Base-by-base conservation (phyloP, 163 green algal species). In the Chloromonas sp. region DNA sequence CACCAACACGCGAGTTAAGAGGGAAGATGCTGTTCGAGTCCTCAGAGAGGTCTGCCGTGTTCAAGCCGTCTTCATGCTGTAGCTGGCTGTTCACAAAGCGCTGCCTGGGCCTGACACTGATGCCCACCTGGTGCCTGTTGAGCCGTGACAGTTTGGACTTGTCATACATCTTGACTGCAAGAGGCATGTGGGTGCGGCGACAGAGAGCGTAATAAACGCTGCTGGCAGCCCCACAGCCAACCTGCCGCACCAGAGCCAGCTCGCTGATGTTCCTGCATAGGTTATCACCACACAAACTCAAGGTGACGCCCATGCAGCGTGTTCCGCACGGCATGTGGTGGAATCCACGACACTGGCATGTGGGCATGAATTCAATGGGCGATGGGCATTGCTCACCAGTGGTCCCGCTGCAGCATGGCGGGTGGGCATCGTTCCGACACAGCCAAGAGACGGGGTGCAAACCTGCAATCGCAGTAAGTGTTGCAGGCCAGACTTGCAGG, bases 141-240 rank as follows among this genome's bases (percentile, higher is more conserved):
- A 93, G 83, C 70, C 83, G 79, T 66, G 81, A 87, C 1, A 93
- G 87, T 79, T 91, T 91, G 14, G 87, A 79, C 83, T 93, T 93
- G 3, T 87, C 82, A 85, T 93, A 93, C 36, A 91, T 90, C 79
- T 93, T 93, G 14, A 93, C 87, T 0, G 90, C 90, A 8, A 91
- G 79, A 0, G 88, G 90, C 58, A 87, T 61, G 2, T 74, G 86
- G 60, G 85, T 88, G 36, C 89, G 89, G 80, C 89, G 89, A 79
- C 90, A 93, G 0, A 93, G 70, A 0, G 89, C 90, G 83, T 92
- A 91, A 70, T 88, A 93, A 0, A 93, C 90, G 0, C 83, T 87
- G 5, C 82, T 89, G 1, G 89, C 90, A 57, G 90, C 90, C 60
- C 90, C 90, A 14, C 87, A 91, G 76, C 90, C 90, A 61, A 93